Evolutionary conservation across 78 protist genomes (phyloP).

Genomic region (Cavenderia fasciculata): DNA sequence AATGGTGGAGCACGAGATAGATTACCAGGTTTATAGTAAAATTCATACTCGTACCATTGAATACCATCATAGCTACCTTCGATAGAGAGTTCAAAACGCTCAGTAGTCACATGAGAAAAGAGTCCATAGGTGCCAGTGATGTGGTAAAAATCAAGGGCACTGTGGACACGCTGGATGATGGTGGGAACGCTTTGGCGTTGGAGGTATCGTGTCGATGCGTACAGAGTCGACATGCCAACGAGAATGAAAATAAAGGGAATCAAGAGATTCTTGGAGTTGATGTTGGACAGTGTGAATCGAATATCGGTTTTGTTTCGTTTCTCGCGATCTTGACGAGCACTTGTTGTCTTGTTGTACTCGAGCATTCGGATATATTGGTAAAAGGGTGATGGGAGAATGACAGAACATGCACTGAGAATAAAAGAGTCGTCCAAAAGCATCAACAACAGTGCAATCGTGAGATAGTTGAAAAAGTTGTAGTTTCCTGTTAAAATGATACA

Average conservation of each 20-base stretch:
- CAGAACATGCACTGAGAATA: constrained; percentile 4
- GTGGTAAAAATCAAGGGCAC: constrained; percentile 23
- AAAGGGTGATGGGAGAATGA: background rate
- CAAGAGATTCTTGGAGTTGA: constrained; percentile 45
- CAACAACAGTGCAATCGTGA: constrained; percentile 47
- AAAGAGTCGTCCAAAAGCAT: constrained; percentile 58
- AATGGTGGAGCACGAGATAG: constrained; percentile 59
- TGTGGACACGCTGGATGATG: constrained; percentile 29
- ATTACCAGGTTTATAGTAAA: constrained; percentile 74
- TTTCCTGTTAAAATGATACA: constrained; percentile 77
- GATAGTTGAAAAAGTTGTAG: constrained; percentile 82
- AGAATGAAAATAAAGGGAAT: constrained; percentile 60
- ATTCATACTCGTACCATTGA: constrained; percentile 52
- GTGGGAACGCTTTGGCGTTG: constrained; percentile 29
- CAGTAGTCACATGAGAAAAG: constrained; percentile 81
- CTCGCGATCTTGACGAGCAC: background rate
- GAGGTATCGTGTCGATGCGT: constrained; percentile 17
- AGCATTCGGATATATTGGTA: background rate
- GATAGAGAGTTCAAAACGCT: constrained; percentile 66
- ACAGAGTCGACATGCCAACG: constrained; percentile 23
- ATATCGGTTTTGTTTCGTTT: background rate
- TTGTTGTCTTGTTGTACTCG: background rate
- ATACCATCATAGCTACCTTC: constrained; percentile 69
- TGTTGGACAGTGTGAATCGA: constrained; percentile 25
- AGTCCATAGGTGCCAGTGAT: constrained; percentile 79